Evolutionary conservation across 306 rosid genomes (phyloP).

Genomic region (Bauhinia variegata): DNA sequence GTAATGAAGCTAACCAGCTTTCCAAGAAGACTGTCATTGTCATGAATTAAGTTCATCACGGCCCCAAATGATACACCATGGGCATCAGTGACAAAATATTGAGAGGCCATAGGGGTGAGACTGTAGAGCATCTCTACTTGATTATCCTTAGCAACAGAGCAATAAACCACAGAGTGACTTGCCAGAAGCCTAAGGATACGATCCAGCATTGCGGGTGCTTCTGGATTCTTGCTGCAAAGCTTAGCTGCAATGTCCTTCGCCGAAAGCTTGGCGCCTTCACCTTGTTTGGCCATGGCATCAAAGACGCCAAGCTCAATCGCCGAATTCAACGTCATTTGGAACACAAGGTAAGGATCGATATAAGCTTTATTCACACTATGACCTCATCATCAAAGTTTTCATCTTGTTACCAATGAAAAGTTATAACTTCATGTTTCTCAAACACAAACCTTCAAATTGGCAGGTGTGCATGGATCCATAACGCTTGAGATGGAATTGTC

Average conservation of each 20-base stretch:
- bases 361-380: too few species aligned
- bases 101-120: conserved; percentile 40
- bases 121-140: conserved; percentile 41
- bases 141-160: conserved; percentile 24
- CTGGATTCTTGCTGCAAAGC: conserved; percentile 42
- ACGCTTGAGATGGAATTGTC: too few species aligned
- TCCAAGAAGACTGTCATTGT: conserved; percentile 37
- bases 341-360: too few species aligned
- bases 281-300: conserved; percentile 50
- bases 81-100: conserved; percentile 32
- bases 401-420: too few species aligned
- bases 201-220: conserved; percentile 54
- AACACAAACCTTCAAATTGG: too few species aligned
- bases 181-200: conserved; percentile 56
- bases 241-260: conserved; percentile 36
- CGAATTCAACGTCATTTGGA: conserved; percentile 46
- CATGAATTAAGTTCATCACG: conserved; percentile 14
- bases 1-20: conserved; percentile 31
- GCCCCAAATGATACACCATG: conserved; percentile 45
- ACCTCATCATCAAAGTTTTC: too few species aligned
- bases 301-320: conserved; percentile 58
- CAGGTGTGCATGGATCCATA: too few species aligned
- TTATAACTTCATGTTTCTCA: too few species aligned
- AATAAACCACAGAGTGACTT: conserved; percentile 46
- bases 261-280: conserved; percentile 41